Conservation (phyloP, 2,329 filamentous ascomycete genomes). For the Fusarium redolens region DNA sequence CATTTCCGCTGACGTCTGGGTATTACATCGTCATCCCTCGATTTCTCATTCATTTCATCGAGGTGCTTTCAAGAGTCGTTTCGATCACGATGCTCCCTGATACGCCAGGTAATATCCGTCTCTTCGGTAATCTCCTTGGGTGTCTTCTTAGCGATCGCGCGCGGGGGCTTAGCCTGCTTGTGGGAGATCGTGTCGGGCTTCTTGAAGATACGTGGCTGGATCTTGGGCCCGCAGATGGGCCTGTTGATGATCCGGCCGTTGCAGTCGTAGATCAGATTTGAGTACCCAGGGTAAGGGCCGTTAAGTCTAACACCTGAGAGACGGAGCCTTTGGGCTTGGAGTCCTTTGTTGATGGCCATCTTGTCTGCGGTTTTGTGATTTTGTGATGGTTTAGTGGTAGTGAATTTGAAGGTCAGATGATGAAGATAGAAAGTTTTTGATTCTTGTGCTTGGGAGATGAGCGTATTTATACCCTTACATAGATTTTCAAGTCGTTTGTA, state of each 20-base stretch:
- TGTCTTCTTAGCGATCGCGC: not conserved
- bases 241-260: not conserved
- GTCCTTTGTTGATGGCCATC: not conserved
- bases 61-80: not conserved
- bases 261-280: not conserved
- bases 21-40: not conserved
- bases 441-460: accelerated
- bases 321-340: not conserved
- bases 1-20: not conserved
- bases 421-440: accelerated
- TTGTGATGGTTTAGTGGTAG: not conserved
- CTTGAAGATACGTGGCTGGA: not conserved
- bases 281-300: not conserved
- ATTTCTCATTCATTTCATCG: no score
- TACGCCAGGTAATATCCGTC: not conserved
- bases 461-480: not conserved
- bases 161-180: not conserved
- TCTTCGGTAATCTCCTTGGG: not conserved
- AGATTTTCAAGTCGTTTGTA: accelerated
- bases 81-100: not conserved
- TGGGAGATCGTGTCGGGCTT: not conserved
- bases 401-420: not conserved
- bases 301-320: not conserved
- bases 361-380: not conserved
- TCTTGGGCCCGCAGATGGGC: not conserved